A percentile compares a stretch with the other conserved stretches of the same genome.
Conservation (phyloP, 306 rosid genomes). For the Spatholobus suberectus region DNA sequence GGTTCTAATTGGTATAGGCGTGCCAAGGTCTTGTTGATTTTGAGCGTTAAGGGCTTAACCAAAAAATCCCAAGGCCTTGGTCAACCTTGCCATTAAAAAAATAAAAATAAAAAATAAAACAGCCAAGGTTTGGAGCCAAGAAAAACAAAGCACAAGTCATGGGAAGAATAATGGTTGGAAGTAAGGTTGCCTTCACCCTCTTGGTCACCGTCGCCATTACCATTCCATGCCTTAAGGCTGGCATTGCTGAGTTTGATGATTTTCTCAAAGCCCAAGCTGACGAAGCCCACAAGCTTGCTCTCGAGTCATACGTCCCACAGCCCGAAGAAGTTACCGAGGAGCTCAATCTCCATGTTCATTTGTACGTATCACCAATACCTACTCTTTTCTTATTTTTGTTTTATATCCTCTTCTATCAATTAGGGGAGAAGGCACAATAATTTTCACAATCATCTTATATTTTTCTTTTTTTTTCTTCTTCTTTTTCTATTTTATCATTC, state of each 20-base stretch:
- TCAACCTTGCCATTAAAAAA: neutral
- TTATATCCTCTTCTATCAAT: too few species aligned
- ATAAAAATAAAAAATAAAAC: neutral
- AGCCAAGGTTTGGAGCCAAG: neutral
- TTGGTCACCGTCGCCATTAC: too few species aligned
- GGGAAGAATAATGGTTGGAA: conserved; percentile 18
- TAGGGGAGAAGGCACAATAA: too few species aligned
- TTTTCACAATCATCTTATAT: too few species aligned
- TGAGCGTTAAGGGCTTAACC: neutral
- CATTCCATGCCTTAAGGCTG: conserved; percentile 45
- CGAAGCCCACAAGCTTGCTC: neutral
- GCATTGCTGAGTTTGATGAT: conserved; percentile 32
- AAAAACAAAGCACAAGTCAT: neutral
- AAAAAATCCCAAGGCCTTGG: conserved; percentile 21
- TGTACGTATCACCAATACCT: too few species aligned
- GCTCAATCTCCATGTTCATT: conserved; percentile 13
- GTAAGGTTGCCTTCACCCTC: neutral
- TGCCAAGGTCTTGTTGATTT: conserved; percentile 28
- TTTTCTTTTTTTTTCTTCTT: too few species aligned
- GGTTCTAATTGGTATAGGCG: neutral
- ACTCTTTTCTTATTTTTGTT: too few species aligned
- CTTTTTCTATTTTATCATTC: too few species aligned
- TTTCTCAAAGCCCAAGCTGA: neutral
- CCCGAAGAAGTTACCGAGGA: conserved; percentile 18
- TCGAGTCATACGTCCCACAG: neutral